Evolutionary conservation across 345 rosid species (phyloP), one percentile per base, ranked within the genome.

Genomic region (Schrenkiella parvula): DNA sequence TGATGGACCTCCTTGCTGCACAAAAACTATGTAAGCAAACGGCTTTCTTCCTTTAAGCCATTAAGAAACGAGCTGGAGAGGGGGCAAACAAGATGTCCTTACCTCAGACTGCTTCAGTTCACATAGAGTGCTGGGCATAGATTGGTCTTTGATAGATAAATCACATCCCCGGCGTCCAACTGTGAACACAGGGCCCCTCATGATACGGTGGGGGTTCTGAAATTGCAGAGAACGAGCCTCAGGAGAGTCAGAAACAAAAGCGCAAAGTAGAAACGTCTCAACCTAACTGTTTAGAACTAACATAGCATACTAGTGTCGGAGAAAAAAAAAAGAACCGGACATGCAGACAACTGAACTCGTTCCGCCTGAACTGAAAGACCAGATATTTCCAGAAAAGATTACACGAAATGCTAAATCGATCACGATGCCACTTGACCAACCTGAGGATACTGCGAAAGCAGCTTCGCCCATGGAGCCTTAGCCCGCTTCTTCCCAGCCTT

Each of bases 371-470:
- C 69, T 38, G 55, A 59, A 74, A 75, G 61, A 51, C 19, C 39
- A 51, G 38, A 42, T 41, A 44, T 74, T 73, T 62, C 8, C n/a
- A 17, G 0, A 10, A 21, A 10, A 59, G 31, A 2, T 11, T 23
- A 29, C 46, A 21, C 22, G 5, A 25, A 21, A 6, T 21, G 62
- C 3, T 1, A 10, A 67, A 41, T 12, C 57, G 9, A 66, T 55
- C 26, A 73, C 1, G 42, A 73, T 5, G 60, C 23, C 28, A 42
- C n/a, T 66, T 31, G 55, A 76, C 74, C 25, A 32, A 87, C 99
- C 97, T 86, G 88, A 44, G 90, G 60, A 68, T 80, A 86, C 87
- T 92, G 93, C 2, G 98, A 92, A 68, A 95, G 91, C 68, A 95
- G 89, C 80, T 88, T 88, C 32, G 85, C 99, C 98, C 98, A 95